Evolutionary conservation across 345 rosid species (phyloP).

Genomic region (Cardamine chenopodiifolia): DNA sequence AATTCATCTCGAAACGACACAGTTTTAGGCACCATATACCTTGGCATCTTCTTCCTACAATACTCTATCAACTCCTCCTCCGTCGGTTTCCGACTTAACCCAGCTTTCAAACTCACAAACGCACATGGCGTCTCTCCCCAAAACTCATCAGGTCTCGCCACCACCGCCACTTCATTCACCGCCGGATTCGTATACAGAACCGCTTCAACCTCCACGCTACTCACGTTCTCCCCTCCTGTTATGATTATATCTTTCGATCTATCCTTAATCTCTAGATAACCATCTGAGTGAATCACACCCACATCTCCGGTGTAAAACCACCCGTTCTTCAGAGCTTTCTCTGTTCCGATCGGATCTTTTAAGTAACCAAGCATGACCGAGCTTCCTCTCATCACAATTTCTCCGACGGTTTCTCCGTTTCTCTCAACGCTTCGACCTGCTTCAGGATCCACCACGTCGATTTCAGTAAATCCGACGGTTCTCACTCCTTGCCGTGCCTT

Average conservation of each 20-base stretch:
- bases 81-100: constrained; percentile 48
- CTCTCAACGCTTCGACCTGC: constrained; percentile 56
- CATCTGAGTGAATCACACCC: constrained; percentile 70
- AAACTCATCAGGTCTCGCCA: constrained; percentile 71
- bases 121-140: constrained; percentile 97
- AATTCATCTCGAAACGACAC: constrained; percentile 58
- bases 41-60: constrained; percentile 54
- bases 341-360: constrained; percentile 61
- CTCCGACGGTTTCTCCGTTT: constrained; percentile 68
- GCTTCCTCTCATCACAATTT: constrained; percentile 69
- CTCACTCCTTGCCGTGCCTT: constrained; percentile 78
- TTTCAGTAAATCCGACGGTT: constrained; percentile 51
- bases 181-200: constrained; percentile 68
- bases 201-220: constrained; percentile 76
- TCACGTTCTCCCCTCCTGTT: constrained; percentile 84
- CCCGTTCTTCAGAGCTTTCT: constrained; percentile 54
- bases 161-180: constrained; percentile 77
- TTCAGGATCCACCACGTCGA: constrained; percentile 59
- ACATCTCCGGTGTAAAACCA: constrained; percentile 79
- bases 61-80: constrained; percentile 48
- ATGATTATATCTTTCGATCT: constrained; percentile 79
- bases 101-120: constrained; percentile 39
- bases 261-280: constrained; percentile 72
- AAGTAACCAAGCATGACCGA: constrained; percentile 77
- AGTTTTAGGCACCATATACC: constrained; percentile 67